A percentile compares a stretch with the other conserved stretches of the same genome.
phyloP scores from a whole-genome alignment of 2,329 filamentous ascomycete species.

The Botryotinia globosa region DNA sequence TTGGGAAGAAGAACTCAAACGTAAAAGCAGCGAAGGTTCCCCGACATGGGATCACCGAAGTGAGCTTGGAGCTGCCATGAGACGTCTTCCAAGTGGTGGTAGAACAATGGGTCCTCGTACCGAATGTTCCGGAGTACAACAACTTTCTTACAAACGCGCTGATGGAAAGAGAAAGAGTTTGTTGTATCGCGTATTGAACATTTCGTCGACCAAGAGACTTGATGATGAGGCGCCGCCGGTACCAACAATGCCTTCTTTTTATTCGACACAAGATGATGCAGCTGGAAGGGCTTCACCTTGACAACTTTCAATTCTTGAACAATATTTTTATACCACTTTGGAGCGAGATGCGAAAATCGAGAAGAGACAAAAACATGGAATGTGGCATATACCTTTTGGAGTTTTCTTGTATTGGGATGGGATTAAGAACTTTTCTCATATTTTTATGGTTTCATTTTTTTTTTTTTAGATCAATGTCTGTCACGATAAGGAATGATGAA shows the following conservation, averaged over 20 bases:
- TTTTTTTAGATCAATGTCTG: constrained; percentile 12
- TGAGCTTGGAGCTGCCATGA: constrained; percentile 20
- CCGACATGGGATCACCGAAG: constrained; percentile 26
- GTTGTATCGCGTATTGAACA: constrained; percentile 34
- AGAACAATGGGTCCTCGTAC: constrained; percentile 27
- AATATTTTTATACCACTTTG: neutral
- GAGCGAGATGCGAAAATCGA: neutral
- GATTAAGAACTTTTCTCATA: constrained; percentile 9
- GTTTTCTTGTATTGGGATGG: constrained; percentile 10
- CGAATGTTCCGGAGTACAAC: constrained; percentile 6
- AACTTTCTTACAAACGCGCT: constrained; percentile 23
- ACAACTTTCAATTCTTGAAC: constrained; percentile 1
- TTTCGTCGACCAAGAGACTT: constrained; percentile 22
- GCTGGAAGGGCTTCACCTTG: neutral
- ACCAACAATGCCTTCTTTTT: constrained; percentile 2
- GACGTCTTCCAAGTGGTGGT: constrained; percentile 28
- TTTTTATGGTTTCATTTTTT: neutral
- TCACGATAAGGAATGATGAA: constrained; percentile 13
- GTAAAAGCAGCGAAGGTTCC: constrained; percentile 32
- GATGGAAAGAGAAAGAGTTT: constrained; percentile 33
- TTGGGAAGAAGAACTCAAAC: constrained; percentile 52
- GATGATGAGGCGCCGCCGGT: neutral
- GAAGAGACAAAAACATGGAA: neutral
- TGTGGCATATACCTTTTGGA: constrained; percentile 10
- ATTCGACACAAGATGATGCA: neutral